phyloP scores from a whole-genome alignment of 108 stramenopile species.

The Cyclostephanos tholiformis region DNA sequence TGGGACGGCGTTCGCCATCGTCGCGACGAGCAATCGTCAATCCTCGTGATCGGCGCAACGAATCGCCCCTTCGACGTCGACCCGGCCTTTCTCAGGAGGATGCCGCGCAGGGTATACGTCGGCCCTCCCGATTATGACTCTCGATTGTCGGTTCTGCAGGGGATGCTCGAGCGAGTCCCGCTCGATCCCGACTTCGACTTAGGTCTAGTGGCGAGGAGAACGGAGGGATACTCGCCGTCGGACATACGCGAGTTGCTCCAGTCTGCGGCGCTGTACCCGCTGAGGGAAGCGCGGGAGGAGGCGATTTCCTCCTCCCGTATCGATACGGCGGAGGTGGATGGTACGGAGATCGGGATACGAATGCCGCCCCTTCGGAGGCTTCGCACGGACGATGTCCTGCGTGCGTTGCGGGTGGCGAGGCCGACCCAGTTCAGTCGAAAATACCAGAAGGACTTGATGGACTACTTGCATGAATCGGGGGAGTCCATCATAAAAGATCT shows the following conservation, averaged over 20 bases:
- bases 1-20: slow-evolving; percentile 84
- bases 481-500: slow-evolving; percentile 6
- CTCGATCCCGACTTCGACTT: slow-evolving; percentile 46
- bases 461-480: slow-evolving; percentile 37
- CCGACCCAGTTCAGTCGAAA: slow-evolving; percentile 58
- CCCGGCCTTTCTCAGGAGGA: slow-evolving; percentile 84
- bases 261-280: slow-evolving; percentile 58
- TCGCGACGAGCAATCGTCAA: slow-evolving; percentile 18
- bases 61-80: slow-evolving; percentile 97
- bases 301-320: slow-evolving; percentile 18
- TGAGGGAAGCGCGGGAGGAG: slow-evolving; percentile 52
- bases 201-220: slow-evolving; percentile 41
- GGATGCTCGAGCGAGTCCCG: slow-evolving; percentile 46
- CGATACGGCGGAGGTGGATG: neutral
- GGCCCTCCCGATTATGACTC: slow-evolving; percentile 82
- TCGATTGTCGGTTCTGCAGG: slow-evolving; percentile 64
- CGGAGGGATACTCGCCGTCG: slow-evolving; percentile 69
- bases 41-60: slow-evolving; percentile 84
- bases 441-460: slow-evolving; percentile 41
- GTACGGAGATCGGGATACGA: neutral
- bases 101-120: slow-evolving; percentile 83
- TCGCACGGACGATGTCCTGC: slow-evolving; percentile 54
- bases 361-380: slow-evolving; percentile 47
- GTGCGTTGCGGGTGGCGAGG: slow-evolving; percentile 44
- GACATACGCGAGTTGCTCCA: slow-evolving; percentile 77